Conservation (phyloP, 176 grass and related monocot species). For the Hsuehochloa calcarea region DNA sequence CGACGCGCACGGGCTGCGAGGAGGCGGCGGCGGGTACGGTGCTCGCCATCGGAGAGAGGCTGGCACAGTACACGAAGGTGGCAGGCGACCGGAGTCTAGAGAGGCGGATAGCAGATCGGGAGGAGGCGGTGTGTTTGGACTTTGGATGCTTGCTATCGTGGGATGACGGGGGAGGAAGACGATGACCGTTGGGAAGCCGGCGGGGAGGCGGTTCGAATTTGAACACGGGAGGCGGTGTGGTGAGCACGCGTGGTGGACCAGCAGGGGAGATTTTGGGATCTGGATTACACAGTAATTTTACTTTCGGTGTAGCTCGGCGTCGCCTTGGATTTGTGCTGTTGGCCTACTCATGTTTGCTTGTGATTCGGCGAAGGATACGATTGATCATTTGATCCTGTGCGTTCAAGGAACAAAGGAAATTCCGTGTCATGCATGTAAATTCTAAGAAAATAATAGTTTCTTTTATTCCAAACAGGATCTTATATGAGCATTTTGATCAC, state of each 20-base stretch:
- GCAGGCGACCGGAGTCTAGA: not conserved
- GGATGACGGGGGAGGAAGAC: not conserved
- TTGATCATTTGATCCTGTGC: too few species aligned
- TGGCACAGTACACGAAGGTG: not conserved
- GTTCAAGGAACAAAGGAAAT: too few species aligned
- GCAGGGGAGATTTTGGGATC: too few species aligned
- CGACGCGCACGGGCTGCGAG: slow-evolving; percentile 63
- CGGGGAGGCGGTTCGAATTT: slow-evolving; percentile 55
- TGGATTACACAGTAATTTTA: too few species aligned
- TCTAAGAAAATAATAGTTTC: too few species aligned
- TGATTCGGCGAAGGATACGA: too few species aligned
- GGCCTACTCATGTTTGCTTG: not conserved
- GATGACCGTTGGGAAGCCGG: slow-evolving; percentile 32
- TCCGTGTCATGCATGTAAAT: too few species aligned
- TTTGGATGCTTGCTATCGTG: not conserved
- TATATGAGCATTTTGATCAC: too few species aligned
- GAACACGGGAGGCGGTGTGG: slow-evolving; percentile 29
- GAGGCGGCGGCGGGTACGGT: not conserved
- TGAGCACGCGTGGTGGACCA: not conserved
- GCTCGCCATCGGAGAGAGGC: slow-evolving; percentile 35
- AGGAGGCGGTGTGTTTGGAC: not conserved
- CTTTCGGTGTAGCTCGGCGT: too few species aligned
- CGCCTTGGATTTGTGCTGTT: not conserved
- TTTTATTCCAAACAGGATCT: too few species aligned
- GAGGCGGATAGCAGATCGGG: not conserved